Percentiles rank a stretch among this genome's conserved stretches.
These are phyloP conservation scores for Gynostemma pentaphyllum DNA, from an alignment of 306 rosid species.

Conservation along the genomic window DNA sequence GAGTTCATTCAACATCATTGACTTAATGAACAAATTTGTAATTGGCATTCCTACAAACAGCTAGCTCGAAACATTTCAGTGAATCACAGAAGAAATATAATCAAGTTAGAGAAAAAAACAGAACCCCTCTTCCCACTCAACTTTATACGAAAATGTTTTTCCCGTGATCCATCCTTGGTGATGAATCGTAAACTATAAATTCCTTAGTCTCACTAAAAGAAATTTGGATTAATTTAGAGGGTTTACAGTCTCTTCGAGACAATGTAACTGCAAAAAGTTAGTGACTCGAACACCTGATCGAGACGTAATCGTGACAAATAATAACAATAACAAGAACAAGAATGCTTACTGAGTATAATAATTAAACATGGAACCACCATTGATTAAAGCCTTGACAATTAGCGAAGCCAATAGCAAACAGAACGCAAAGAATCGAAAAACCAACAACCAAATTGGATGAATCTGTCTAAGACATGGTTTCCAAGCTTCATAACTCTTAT, in stretches of 20 bases:
- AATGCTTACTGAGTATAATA: constrained; percentile 75
- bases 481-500: constrained; percentile 42
- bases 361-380: constrained; percentile 29
- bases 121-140: not conserved
- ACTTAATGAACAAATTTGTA: too few relatives aligned
- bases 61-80: too few relatives aligned
- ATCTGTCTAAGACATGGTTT: constrained; percentile 56
- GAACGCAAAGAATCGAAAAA: constrained; percentile 25
- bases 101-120: not conserved
- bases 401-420: constrained; percentile 32
- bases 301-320: not conserved
- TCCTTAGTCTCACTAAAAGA: not conserved
- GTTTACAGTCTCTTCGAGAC: not conserved
- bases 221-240: not conserved
- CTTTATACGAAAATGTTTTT: not conserved
- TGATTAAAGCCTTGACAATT: constrained; percentile 26
- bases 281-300: not conserved
- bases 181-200: not conserved
- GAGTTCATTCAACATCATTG: not conserved
- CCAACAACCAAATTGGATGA: constrained; percentile 59
- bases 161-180: not conserved
- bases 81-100: not conserved
- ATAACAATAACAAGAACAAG: not conserved
- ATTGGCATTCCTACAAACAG: too few relatives aligned
- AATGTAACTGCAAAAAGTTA: not conserved